These are phyloP conservation scores for Ophiostoma montium DNA, from an alignment of 2,329 filamentous ascomycete genomes.

Conservation along the genomic window DNA sequence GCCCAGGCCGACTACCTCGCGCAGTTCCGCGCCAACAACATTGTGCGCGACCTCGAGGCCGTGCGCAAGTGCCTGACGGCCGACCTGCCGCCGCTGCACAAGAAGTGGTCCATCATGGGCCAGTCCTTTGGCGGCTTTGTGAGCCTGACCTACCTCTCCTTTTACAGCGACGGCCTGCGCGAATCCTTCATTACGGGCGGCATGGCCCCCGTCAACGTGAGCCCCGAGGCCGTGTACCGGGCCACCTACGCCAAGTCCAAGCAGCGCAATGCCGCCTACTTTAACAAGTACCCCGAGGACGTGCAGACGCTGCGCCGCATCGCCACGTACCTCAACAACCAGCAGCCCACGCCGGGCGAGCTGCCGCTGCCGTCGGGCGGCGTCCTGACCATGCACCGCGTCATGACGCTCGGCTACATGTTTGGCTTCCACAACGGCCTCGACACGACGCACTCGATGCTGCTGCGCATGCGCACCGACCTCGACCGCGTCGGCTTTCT, in stretches of 20 bases:
- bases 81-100: constrained; percentile 40
- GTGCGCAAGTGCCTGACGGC: constrained; percentile 61
- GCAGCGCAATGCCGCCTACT: constrained; percentile 65
- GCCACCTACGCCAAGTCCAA: constrained; percentile 55
- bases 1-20: constrained; percentile 71
- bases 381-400: constrained; percentile 54
- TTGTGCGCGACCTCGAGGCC: constrained; percentile 80
- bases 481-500: constrained; percentile 64
- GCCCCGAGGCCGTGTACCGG: constrained; percentile 61
- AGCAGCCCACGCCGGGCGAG: constrained; percentile 32
- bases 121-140: constrained; percentile 92
- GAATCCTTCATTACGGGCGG: constrained; percentile 81
- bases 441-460: constrained; percentile 57
- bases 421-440: constrained; percentile 72
- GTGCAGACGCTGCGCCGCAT: constrained; percentile 52
- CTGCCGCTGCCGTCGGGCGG: constrained; percentile 55
- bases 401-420: constrained; percentile 62
- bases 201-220: constrained; percentile 59
- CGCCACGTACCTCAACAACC: constrained; percentile 46
- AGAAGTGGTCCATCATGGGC: constrained; percentile 78
- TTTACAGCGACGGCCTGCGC: constrained; percentile 60
- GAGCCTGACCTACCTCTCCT: constrained; percentile 67
- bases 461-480: constrained; percentile 58
- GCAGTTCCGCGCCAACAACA: constrained; percentile 76
- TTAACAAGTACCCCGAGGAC: constrained; percentile 75